phyloP scores from a whole-genome alignment of 306 rosid species.

The Betula pendula region DNA sequence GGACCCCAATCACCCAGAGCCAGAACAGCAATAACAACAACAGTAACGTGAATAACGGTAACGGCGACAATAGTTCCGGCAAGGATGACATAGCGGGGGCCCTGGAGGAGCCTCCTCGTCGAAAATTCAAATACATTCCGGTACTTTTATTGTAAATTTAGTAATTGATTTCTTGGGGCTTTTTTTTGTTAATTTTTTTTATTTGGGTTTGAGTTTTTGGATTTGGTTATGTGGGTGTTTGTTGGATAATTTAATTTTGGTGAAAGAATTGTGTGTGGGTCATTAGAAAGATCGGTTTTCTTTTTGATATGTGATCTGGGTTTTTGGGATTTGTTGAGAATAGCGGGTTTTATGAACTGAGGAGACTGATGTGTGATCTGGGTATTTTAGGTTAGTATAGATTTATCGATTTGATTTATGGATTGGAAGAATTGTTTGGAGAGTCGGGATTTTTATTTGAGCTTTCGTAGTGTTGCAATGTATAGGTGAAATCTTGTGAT shows the following conservation, averaged over 20 bases:
- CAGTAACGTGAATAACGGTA: constrained; percentile 13
- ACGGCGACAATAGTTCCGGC: constrained; percentile 30
- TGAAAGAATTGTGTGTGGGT: not conserved
- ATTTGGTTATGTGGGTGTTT: not conserved
- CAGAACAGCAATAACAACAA: constrained; percentile 40
- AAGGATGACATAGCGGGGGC: constrained; percentile 30
- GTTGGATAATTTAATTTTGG: not conserved
- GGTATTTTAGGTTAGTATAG: not conserved
- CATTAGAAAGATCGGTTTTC: not conserved
- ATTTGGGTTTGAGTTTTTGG: not conserved
- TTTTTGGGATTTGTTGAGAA: constrained; percentile 1
- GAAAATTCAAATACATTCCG: constrained; percentile 92
- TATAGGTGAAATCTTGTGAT: not conserved
- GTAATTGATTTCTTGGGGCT: not conserved
- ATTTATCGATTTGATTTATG: not conserved
- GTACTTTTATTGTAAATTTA: constrained; percentile 33
- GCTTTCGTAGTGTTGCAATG: not conserved
- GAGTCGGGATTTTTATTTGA: not conserved
- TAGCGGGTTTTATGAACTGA: not conserved
- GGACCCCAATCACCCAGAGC: constrained; percentile 88
- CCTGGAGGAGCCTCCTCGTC: constrained; percentile 73
- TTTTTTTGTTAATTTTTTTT: not conserved
- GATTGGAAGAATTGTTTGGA: not conserved
- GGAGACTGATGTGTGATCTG: not conserved
- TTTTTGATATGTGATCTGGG: not conserved